These are phyloP conservation scores for Fusarium equiseti DNA, from an alignment of 2,329 filamentous ascomycete species.

Conservation along the genomic window DNA sequence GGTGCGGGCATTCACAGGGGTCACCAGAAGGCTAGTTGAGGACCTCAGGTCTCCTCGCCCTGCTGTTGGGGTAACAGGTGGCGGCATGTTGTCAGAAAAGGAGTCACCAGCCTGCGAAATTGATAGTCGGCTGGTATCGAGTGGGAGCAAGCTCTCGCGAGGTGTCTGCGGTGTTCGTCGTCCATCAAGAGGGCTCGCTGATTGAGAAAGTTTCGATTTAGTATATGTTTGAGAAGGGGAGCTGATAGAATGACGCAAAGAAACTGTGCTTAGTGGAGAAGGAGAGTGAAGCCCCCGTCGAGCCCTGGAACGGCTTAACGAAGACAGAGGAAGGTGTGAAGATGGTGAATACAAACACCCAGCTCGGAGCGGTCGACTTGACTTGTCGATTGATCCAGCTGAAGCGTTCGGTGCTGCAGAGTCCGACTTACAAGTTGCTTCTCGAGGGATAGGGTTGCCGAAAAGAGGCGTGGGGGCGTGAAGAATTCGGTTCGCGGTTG, in stretches of 20 bases:
- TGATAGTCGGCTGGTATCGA: constrained; percentile 84
- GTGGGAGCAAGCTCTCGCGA: constrained; percentile 77
- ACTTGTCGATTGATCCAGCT: constrained; percentile 26
- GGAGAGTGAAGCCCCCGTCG: constrained; percentile 51
- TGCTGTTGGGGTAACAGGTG: constrained; percentile 85
- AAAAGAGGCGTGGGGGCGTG: constrained; percentile 58
- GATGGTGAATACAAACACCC: constrained; percentile 51
- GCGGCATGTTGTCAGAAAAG: constrained; percentile 54
- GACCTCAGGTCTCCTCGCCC: constrained; percentile 65
- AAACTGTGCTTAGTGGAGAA: constrained; percentile 50
- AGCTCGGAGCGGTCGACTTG: constrained; percentile 47
- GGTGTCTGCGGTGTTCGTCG: constrained; percentile 81
- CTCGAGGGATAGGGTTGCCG: constrained; percentile 52
- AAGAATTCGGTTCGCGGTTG: constrained; percentile 61
- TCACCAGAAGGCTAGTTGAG: constrained; percentile 69
- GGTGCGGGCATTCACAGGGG: constrained; percentile 76
- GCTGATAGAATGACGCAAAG: constrained; percentile 43
- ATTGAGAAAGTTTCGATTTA: constrained; percentile 62
- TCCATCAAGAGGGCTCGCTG: constrained; percentile 72
- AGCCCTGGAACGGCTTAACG: constrained; percentile 52
- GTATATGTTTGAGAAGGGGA: constrained; percentile 59
- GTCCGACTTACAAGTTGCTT: constrained; percentile 61
- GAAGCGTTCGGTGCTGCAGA: constrained; percentile 26
- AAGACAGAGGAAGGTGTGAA: constrained; percentile 54
- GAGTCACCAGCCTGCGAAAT: constrained; percentile 73